phyloP scores from a whole-genome alignment of 305 asterid species.

The Ilex paraguariensis region DNA sequence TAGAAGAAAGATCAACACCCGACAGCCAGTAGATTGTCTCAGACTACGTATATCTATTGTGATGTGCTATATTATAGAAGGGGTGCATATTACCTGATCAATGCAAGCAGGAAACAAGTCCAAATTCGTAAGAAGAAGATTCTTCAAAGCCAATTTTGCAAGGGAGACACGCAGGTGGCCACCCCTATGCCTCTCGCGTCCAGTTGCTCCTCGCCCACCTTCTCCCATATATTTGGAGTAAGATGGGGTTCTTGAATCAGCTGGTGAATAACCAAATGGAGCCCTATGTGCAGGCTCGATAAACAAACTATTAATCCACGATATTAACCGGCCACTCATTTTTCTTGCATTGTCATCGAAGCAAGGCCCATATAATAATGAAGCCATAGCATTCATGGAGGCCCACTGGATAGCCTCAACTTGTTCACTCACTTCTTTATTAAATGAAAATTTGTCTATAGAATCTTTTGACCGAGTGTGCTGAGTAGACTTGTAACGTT shows the following conservation, averaged over 20 bases:
- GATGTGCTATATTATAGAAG: too few species aligned
- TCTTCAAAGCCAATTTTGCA: conserved; percentile 90
- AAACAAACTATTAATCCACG: conserved; percentile 97
- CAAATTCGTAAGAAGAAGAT: conserved; percentile 95
- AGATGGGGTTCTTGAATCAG: conserved; percentile 99
- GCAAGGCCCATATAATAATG: conserved; percentile 95
- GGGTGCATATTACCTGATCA: conserved; percentile 63
- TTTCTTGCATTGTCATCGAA: conserved; percentile 98
- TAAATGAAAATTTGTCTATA: conserved; percentile 87
- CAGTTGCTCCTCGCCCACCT: conserved; percentile 74
- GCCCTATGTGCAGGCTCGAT: conserved; percentile 98
- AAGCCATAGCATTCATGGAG: conserved; percentile 99
- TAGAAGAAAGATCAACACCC: too few species aligned
- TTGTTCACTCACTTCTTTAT: conserved; percentile 91
- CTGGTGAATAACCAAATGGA: conserved; percentile 97
- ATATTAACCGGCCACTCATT: conserved; percentile 98
- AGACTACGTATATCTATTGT: too few species aligned
- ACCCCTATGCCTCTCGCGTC: conserved; percentile 96
- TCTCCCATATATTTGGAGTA: conserved; percentile 79
- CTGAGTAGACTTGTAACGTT: conserved; percentile 92
- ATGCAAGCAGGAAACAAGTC: conserved; percentile 99
- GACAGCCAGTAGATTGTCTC: too few species aligned
- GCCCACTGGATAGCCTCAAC: conserved; percentile 99
- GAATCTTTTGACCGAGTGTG: conserved; percentile 97
- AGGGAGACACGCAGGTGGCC: conserved; percentile 91